A percentile compares a stretch with the other conserved stretches of the same genome.
Evolutionary conservation across 768 basidiomycete species (phyloP).

Genomic region (Panellus pusillus): DNA sequence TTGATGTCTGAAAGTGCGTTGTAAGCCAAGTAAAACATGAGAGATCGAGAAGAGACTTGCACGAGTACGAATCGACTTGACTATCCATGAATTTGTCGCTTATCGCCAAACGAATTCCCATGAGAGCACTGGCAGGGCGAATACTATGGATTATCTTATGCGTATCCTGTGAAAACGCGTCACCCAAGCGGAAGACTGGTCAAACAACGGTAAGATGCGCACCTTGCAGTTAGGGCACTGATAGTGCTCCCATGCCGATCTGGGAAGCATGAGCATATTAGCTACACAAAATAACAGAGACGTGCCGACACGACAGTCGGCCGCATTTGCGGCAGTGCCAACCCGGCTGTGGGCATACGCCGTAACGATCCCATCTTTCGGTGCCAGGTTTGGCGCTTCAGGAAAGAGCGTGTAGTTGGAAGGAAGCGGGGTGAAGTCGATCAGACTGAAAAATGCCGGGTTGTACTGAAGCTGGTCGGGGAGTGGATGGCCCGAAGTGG

Average conservation of each 20-base stretch:
- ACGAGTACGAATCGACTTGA: constrained; percentile 21
- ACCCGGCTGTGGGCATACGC: constrained; percentile 60
- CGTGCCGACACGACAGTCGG: constrained; percentile 71
- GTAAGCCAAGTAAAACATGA: not conserved
- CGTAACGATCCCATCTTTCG: constrained; percentile 43
- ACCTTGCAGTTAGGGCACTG: constrained; percentile 67
- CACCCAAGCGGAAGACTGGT: not conserved
- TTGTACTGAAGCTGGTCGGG: constrained; percentile 46
- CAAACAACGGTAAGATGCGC: not conserved
- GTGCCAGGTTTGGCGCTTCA: constrained; percentile 27
- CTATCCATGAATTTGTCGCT: constrained; percentile 6
- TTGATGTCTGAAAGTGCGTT: constrained; percentile 31
- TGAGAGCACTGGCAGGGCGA: constrained; percentile 27
- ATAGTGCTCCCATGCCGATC: constrained; percentile 75
- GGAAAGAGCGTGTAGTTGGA: constrained; percentile 37
- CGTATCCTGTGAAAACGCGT: constrained; percentile 19
- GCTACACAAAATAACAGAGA: not conserved
- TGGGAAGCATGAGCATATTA: constrained; percentile 25
- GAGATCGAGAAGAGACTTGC: constrained; percentile 26
- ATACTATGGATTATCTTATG: constrained; percentile 28
- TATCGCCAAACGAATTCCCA: constrained; percentile 2
- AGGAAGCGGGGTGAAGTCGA: constrained; percentile 32
- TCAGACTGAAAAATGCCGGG: constrained; percentile 43
- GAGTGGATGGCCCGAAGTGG: constrained; percentile 25
- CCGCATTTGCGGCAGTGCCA: constrained; percentile 72